phyloP scores from a whole-genome alignment of 768 basidiomycete species.

The Suillus hirtellus region DNA sequence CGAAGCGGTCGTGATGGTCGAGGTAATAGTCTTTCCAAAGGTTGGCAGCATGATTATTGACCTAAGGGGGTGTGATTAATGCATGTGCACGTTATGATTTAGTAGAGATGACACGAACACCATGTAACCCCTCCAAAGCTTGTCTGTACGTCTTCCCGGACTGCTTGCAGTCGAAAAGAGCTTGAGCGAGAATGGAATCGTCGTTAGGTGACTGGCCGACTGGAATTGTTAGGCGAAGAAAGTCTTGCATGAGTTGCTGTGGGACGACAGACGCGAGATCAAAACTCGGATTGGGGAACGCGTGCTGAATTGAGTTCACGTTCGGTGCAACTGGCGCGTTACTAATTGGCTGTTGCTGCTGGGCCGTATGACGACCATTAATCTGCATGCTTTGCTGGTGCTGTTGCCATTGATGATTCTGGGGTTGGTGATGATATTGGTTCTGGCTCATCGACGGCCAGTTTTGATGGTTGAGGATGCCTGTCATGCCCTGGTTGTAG shows the following conservation, averaged over 20 bases:
- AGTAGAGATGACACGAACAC: constrained; percentile 42
- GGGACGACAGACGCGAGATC: constrained; percentile 42
- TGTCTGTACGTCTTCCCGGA: constrained; percentile 56
- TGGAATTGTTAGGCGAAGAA: constrained; percentile 52
- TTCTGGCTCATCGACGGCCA: constrained; percentile 22
- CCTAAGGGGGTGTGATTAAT: constrained; percentile 26
- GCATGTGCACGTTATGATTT: constrained; percentile 1
- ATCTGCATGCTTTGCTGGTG: constrained; percentile 37
- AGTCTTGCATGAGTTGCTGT: constrained; percentile 58
- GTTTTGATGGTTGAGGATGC: not conserved
- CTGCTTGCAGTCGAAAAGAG: constrained; percentile 38
- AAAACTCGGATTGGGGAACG: constrained; percentile 19
- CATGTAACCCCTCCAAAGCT: constrained; percentile 66
- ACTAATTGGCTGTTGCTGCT: constrained; percentile 18
- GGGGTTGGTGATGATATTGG: constrained; percentile 28
- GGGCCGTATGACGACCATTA: constrained; percentile 31
- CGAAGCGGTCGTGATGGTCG: constrained; percentile 63
- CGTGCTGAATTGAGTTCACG: constrained; percentile 13
- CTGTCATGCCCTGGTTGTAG: constrained; percentile 19
- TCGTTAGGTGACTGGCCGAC: constrained; percentile 51
- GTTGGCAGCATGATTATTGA: constrained; percentile 51
- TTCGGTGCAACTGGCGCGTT: not conserved
- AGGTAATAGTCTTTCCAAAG: constrained; percentile 84
- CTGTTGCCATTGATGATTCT: constrained; percentile 25
- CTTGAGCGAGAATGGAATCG: constrained; percentile 57